Evolutionary conservation across 768 basidiomycete species (phyloP).

Genomic region (Leccinum subtestaceum): DNA sequence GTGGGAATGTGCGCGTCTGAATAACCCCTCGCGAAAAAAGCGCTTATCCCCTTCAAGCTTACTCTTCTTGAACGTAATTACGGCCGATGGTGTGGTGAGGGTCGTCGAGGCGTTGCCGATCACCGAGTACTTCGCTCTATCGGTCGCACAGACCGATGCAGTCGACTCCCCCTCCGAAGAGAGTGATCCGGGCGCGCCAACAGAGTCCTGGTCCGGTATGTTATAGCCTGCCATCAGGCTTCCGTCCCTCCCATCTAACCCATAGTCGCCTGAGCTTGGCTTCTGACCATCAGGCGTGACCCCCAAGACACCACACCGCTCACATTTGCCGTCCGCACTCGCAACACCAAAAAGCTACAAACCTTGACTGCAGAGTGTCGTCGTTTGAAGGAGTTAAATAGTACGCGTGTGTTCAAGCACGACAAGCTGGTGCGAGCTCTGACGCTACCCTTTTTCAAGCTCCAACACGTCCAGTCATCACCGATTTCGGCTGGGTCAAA

Average conservation of each 20-base stretch:
- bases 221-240: not conserved
- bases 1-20: slow-evolving; percentile 49
- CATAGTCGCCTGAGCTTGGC: slow-evolving; percentile 41
- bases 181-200: slow-evolving; percentile 28
- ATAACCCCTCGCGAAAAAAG: not conserved
- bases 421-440: not conserved
- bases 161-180: slow-evolving; percentile 33
- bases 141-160: slow-evolving; percentile 54
- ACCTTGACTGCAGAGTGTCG: slow-evolving; percentile 53
- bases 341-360: slow-evolving; percentile 47
- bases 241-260: not conserved
- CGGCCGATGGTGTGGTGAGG: not conserved
- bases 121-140: slow-evolving; percentile 49
- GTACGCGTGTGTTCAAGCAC: slow-evolving; percentile 32
- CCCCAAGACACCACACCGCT: slow-evolving; percentile 43
- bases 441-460: slow-evolving; percentile 10
- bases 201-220: slow-evolving; percentile 40
- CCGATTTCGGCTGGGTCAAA: slow-evolving; percentile 22
- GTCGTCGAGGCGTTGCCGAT: slow-evolving; percentile 43
- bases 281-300: slow-evolving; percentile 44
- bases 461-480: not conserved
- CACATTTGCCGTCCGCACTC: slow-evolving; percentile 40
- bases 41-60: slow-evolving; percentile 17
- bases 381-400: slow-evolving; percentile 48
- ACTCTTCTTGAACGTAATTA: slow-evolving; percentile 12